Evolutionary conservation across 805 yeast genomes (phyloP).

Genomic region (Hanseniaspora thailandica): DNA sequence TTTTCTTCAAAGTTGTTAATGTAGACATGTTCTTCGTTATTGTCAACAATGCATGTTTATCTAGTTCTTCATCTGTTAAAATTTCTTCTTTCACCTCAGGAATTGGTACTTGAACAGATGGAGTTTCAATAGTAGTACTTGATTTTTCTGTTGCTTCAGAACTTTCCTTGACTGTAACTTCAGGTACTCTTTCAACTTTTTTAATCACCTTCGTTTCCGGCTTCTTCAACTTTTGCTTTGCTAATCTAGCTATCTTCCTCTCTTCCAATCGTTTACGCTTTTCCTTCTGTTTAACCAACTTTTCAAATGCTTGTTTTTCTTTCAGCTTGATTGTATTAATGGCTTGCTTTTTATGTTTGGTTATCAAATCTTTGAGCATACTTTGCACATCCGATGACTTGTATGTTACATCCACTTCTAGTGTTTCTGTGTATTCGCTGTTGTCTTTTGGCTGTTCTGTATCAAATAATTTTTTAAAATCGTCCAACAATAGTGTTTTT

Average conservation of each 20-base stretch:
- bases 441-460: neutral
- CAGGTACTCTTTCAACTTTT: neutral
- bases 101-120: neutral
- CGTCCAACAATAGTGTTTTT: neutral
- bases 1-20: slow-evolving; percentile 1
- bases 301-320: neutral
- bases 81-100: neutral
- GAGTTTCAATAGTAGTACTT: neutral
- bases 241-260: neutral
- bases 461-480: neutral
- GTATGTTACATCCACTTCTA: neutral
- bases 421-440: neutral
- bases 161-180: neutral
- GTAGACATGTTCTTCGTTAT: slow-evolving; percentile 5
- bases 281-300: neutral
- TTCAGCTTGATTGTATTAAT: neutral
- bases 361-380: slow-evolving; percentile 28
- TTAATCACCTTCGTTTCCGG: neutral
- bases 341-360: slow-evolving; percentile 18
- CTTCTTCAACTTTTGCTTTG: neutral
- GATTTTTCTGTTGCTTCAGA: neutral
- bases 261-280: neutral
- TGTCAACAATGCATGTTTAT: slow-evolving; percentile 7
- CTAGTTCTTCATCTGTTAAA: slow-evolving; percentile 2
- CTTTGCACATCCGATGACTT: slow-evolving; percentile 1